Evolutionary conservation across 306 rosid genomes (phyloP).

Genomic region (Prinsepia uniflora): DNA sequence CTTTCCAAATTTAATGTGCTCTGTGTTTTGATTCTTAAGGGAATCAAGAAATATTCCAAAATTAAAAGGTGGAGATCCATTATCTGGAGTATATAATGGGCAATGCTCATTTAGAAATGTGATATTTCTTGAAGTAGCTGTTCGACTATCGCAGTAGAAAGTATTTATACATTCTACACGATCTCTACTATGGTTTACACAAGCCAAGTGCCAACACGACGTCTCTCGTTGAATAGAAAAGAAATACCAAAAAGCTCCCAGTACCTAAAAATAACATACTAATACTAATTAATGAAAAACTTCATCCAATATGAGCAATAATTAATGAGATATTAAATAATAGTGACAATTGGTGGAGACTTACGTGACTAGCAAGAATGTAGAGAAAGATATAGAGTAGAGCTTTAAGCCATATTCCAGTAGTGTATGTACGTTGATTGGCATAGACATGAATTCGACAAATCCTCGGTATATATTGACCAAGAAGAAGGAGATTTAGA

Average conservation of each 20-base stretch:
- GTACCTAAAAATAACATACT: neutral
- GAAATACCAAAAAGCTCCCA: conserved; percentile 25
- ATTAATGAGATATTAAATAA: too few species aligned
- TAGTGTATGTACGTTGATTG: neutral
- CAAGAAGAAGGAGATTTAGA: conserved; percentile 14
- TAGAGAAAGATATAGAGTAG: neutral
- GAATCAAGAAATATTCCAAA: neutral
- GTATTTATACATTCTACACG: neutral
- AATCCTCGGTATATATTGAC: conserved; percentile 28
- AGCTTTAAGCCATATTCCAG: conserved; percentile 16
- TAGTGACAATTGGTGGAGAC: too few species aligned
- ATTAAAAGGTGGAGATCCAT: neutral
- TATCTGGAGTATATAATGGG: neutral
- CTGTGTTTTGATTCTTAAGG: neutral
- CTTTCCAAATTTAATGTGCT: neutral
- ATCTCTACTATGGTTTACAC: too few species aligned
- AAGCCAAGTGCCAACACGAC: neutral
- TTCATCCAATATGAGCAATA: too few species aligned
- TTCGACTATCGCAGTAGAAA: neutral
- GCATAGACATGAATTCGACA: conserved; percentile 12
- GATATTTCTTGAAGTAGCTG: neutral
- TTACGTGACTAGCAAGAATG: neutral
- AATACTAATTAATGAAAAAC: too few species aligned
- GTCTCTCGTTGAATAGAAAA: neutral
- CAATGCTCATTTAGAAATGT: neutral